Percentiles rank a stretch among this genome's conserved stretches.
Evolutionary conservation across 306 rosid genomes (phyloP).

Genomic region (Corylus americana): DNA sequence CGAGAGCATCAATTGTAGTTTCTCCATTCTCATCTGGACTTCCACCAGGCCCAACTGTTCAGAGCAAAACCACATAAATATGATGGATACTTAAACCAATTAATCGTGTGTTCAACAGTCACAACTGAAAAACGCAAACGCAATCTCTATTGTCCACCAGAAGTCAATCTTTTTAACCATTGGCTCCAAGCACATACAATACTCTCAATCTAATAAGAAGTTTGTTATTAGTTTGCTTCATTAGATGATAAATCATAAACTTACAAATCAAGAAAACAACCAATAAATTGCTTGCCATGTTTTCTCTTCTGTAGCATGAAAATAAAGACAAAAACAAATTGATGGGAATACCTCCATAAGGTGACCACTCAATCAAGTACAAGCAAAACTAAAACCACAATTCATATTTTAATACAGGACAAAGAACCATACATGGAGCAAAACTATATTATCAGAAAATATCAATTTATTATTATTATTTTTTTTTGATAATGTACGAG

Average conservation of each 20-base stretch:
- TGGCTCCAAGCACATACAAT: too few species aligned
- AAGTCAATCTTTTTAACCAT: background rate
- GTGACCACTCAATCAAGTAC: background rate
- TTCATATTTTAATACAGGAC: background rate
- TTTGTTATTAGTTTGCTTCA: background rate
- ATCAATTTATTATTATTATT: background rate
- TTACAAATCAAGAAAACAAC: background rate
- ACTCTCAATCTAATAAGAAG: background rate
- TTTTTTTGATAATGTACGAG: too few species aligned
- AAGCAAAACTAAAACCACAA: background rate
- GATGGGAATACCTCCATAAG: background rate
- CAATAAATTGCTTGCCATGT: background rate
- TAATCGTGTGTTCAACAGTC: background rate
- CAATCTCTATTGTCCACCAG: background rate
- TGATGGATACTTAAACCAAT: background rate
- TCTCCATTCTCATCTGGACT: slow-evolving; percentile 98
- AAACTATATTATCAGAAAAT: background rate
- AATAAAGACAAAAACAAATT: background rate
- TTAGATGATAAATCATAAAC: background rate
- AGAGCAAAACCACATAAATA: slow-evolving; percentile 9
- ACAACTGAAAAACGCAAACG: background rate
- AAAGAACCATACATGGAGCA: background rate
- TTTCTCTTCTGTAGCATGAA: background rate
- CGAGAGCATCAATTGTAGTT: slow-evolving; percentile 85
- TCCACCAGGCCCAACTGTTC: slow-evolving; percentile 95